phyloP scores from a whole-genome alignment of 768 basidiomycete genomes.

The Termitomyces sp. region DNA sequence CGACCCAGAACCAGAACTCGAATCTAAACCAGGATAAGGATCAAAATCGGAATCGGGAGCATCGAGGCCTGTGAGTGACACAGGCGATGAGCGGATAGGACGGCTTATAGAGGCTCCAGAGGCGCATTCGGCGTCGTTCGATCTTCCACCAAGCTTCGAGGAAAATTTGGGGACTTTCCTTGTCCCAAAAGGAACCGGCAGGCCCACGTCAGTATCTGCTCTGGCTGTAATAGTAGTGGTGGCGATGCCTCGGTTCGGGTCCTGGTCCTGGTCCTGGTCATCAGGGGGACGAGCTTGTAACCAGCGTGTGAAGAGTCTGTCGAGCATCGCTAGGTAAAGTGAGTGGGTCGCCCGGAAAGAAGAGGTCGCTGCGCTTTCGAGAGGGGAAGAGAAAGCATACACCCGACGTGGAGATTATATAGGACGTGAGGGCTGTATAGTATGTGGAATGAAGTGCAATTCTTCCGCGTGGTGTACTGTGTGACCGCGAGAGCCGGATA shows the following conservation, averaged over 20 bases:
- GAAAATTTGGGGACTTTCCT: constrained; percentile 6
- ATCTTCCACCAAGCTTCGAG: constrained; percentile 10
- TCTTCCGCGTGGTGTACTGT: background rate
- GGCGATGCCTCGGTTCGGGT: constrained; percentile 1
- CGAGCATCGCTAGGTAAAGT: constrained; percentile 16
- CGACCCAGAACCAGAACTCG: background rate
- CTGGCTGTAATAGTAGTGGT: constrained; percentile 6
- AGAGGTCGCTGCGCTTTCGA: background rate
- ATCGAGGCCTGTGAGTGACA: constrained; percentile 31
- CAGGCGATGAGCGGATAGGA: constrained; percentile 30
- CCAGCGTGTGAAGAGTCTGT: constrained; percentile 23
- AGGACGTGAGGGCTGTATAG: background rate
- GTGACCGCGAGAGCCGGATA: too few species aligned
- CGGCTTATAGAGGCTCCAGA: constrained; percentile 28
- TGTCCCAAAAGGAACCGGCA: constrained; percentile 26
- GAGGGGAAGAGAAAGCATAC: background rate
- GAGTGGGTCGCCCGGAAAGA: background rate
- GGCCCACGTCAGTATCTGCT: constrained; percentile 15
- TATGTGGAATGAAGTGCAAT: background rate
- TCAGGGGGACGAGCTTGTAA: constrained; percentile 2
- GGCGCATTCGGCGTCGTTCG: constrained; percentile 9
- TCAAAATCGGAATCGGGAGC: constrained; percentile 11
- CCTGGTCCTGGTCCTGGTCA: background rate
- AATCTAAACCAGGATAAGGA: background rate
- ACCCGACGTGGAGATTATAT: background rate